phyloP scores from a whole-genome alignment of 495 filamentous ascomycete genomes.

The Clohesyomyces aquaticus region DNA sequence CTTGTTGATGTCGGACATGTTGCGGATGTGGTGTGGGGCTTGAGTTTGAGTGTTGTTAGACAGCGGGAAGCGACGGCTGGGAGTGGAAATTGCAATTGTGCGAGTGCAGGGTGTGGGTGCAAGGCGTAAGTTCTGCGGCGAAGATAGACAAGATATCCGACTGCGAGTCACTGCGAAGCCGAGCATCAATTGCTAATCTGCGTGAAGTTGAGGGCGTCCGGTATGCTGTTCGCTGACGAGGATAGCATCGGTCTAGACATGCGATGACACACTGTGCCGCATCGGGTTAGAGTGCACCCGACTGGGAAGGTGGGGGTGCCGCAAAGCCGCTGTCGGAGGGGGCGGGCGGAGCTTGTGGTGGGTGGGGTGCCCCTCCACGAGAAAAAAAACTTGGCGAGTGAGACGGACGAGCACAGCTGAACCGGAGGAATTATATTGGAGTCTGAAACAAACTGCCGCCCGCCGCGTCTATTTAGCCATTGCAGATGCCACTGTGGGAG shows the following conservation, averaged over 20 bases:
- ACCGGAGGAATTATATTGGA: neutral
- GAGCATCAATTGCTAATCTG: too few species aligned
- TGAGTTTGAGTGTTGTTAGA: too few species aligned
- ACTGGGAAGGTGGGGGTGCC: constrained; percentile 11
- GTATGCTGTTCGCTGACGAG: neutral
- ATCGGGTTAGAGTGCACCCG: neutral
- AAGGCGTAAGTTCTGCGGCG: too few species aligned
- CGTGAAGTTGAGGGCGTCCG: neutral
- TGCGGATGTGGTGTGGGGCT: constrained; percentile 1
- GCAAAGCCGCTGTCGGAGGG: neutral
- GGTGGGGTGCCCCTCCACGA: neutral
- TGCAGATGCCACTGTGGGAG: neutral
- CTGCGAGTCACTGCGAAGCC: too few species aligned
- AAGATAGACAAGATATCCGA: too few species aligned
- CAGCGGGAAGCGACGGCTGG: constrained; percentile 1
- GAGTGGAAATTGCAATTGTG: too few species aligned
- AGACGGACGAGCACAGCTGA: neutral
- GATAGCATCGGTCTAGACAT: neutral
- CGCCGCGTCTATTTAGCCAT: neutral
- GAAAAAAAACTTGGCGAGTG: too few species aligned
- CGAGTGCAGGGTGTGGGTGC: too few species aligned
- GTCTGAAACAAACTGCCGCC: neutral
- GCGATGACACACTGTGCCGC: neutral
- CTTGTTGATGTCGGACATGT: constrained; percentile 45
- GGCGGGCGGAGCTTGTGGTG: neutral